Conservation (phyloP, 2,329 filamentous ascomycete species). For the Diaporthe citrichinensis region DNA sequence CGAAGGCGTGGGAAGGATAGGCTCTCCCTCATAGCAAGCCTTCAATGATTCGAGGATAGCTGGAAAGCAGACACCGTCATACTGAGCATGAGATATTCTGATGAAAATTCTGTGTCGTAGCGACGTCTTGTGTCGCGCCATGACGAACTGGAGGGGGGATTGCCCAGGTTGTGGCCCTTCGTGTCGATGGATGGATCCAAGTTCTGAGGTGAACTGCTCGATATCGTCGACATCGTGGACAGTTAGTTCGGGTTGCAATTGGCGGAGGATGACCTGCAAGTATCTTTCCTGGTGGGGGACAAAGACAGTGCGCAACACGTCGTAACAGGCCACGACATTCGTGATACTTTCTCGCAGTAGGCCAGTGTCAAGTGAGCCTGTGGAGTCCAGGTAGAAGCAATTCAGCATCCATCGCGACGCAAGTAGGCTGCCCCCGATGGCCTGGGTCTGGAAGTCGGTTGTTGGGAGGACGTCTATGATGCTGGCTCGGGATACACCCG, state of each 20-base stretch:
- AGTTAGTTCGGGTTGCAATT: not conserved
- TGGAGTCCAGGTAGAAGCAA: constrained; percentile 2
- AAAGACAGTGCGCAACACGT: constrained; percentile 13
- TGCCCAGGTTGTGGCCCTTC: not conserved
- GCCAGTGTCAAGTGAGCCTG: not conserved
- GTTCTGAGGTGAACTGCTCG: constrained; percentile 4
- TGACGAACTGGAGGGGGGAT: not conserved
- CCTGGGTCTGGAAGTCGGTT: constrained; percentile 47
- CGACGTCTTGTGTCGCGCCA: not conserved
- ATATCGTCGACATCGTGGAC: constrained; percentile 16
- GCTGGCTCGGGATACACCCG: constrained; percentile 11
- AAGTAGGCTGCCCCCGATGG: constrained; percentile 33
- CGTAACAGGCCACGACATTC: not conserved
- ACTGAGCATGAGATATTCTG: constrained; percentile 63
- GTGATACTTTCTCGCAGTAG: not conserved
- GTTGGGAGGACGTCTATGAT: constrained; percentile 20
- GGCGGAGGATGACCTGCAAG: constrained; percentile 8
- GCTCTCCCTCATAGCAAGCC: constrained; percentile 51
- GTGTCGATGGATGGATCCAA: not conserved
- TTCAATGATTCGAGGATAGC: constrained; percentile 57
- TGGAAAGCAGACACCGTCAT: constrained; percentile 63
- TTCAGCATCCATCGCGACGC: constrained; percentile 12
- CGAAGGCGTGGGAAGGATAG: not conserved
- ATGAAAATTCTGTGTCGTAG: constrained; percentile 29
- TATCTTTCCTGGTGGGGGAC: not conserved